phyloP scores from a whole-genome alignment of 495 filamentous ascomycete species.

The Tuber calosporum region DNA sequence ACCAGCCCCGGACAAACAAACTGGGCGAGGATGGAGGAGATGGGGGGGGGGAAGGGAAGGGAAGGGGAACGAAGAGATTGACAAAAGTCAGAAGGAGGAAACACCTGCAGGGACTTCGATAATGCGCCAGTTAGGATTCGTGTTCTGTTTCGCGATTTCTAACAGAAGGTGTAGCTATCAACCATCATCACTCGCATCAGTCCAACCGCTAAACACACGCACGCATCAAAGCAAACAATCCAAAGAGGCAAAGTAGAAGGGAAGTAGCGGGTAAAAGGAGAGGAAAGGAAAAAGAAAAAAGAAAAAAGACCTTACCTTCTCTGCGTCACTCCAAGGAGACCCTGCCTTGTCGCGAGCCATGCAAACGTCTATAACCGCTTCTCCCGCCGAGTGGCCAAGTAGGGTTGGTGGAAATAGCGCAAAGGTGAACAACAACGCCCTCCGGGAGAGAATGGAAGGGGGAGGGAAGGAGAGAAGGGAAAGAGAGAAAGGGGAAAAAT shows the following conservation, averaged over 20 bases:
- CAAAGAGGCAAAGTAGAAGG: slow-evolving; percentile 11
- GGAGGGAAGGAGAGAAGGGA: slow-evolving; percentile 11
- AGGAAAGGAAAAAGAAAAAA: slow-evolving; percentile 18
- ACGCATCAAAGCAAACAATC: slow-evolving; percentile 6
- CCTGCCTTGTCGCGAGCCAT: slow-evolving; percentile 34
- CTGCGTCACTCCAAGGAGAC: slow-evolving; percentile 38
- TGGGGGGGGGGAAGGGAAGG: neutral
- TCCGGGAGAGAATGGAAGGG: slow-evolving; percentile 7
- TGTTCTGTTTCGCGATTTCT: slow-evolving; percentile 34
- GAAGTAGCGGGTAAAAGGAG: slow-evolving; percentile 16
- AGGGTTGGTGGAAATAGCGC: slow-evolving; percentile 13
- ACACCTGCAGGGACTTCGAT: slow-evolving; percentile 36
- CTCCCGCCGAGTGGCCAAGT: slow-evolving; percentile 22
- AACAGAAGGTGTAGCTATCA: slow-evolving; percentile 36
- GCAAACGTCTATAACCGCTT: slow-evolving; percentile 23
- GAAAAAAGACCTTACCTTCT: slow-evolving; percentile 33
- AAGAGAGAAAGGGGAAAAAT: slow-evolving; percentile 17
- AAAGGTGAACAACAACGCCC: slow-evolving; percentile 15
- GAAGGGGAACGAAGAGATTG: slow-evolving; percentile 9
- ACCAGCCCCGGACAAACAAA: slow-evolving; percentile 4
- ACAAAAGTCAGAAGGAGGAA: slow-evolving; percentile 16
- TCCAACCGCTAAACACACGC: slow-evolving; percentile 3
- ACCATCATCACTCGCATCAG: slow-evolving; percentile 13
- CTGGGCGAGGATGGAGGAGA: neutral
- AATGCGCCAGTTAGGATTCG: slow-evolving; percentile 36